Evolutionary conservation across 2,329 filamentous ascomycete species (phyloP).

Genomic region (Calonectria pseudoreteaudii): DNA sequence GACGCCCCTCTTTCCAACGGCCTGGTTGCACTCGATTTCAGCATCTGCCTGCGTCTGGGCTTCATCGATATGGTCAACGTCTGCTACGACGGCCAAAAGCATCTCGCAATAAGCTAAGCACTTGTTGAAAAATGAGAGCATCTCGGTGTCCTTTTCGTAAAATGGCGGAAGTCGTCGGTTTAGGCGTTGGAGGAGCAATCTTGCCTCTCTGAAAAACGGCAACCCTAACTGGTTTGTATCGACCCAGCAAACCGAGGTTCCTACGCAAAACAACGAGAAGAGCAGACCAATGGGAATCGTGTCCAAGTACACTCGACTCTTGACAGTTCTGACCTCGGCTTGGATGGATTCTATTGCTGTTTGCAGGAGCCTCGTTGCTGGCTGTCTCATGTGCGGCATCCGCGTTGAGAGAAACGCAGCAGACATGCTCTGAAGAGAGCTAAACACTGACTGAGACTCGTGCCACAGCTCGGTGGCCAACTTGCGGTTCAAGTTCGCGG

Average conservation of each 20-base stretch:
- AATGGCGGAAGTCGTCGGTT: slow-evolving; percentile 32
- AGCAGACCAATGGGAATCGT: slow-evolving; percentile 49
- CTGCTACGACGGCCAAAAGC: slow-evolving; percentile 52
- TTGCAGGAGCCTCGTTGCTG: slow-evolving; percentile 49
- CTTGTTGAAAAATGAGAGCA: slow-evolving; percentile 52
- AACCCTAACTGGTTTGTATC: slow-evolving; percentile 48
- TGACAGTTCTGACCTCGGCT: slow-evolving; percentile 46
- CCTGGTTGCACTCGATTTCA: background rate
- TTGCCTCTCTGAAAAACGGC: slow-evolving; percentile 48
- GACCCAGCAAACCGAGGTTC: slow-evolving; percentile 55
- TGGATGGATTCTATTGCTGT: slow-evolving; percentile 49
- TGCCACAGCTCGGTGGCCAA: slow-evolving; percentile 52
- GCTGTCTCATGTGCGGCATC: slow-evolving; percentile 50
- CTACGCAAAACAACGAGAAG: slow-evolving; percentile 54
- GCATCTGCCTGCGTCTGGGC: background rate
- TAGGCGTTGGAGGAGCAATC: slow-evolving; percentile 40
- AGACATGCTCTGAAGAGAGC: slow-evolving; percentile 55
- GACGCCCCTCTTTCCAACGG: slow-evolving; percentile 21
- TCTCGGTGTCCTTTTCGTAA: slow-evolving; percentile 40
- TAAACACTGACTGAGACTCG: slow-evolving; percentile 51
- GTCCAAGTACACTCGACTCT: slow-evolving; percentile 29
- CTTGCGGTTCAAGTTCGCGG: slow-evolving; percentile 52
- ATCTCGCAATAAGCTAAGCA: slow-evolving; percentile 56
- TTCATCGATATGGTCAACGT: slow-evolving; percentile 33
- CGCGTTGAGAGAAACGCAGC: slow-evolving; percentile 50